Conservation (phyloP, 2,329 filamentous ascomycete species). For the Paracoccidioides lutzii region DNA sequence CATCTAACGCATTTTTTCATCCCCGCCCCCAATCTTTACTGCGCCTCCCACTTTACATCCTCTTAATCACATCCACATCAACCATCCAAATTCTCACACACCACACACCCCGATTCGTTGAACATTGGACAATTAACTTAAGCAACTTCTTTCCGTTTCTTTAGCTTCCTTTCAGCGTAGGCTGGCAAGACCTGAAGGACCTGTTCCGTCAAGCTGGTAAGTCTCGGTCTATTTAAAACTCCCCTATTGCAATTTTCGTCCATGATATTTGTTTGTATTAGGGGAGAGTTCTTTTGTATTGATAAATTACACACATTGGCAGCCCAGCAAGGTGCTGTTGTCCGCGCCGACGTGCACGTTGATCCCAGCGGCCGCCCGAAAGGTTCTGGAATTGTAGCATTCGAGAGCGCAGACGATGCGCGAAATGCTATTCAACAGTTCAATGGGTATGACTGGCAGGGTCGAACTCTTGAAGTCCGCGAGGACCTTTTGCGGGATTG, state of each 20-base stretch:
- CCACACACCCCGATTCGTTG: constrained; percentile 11
- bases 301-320: constrained; percentile 16
- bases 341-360: constrained; percentile 89
- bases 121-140: constrained; percentile 25
- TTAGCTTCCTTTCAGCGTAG: constrained; percentile 91
- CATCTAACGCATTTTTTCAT: constrained; percentile 14
- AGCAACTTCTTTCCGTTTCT: constrained; percentile 9
- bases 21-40: neutral
- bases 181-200: constrained; percentile 98
- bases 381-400: constrained; percentile 92
- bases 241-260: neutral
- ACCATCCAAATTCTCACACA: neutral
- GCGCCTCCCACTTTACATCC: neutral
- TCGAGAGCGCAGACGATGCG: constrained; percentile 87
- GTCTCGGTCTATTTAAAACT: constrained; percentile 27
- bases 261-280: constrained; percentile 3
- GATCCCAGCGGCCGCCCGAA: constrained; percentile 88
- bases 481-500: constrained; percentile 69
- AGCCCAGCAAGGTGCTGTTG: constrained; percentile 57
- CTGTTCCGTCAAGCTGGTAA: constrained; percentile 95
- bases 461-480: constrained; percentile 80
- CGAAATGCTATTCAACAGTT: constrained; percentile 94
- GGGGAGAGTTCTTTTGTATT: constrained; percentile 13
- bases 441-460: constrained; percentile 98
- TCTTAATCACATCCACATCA: neutral